These are phyloP conservation scores for Pyrenophora graminea DNA, from an alignment of 2,329 filamentous ascomycete genomes.

Conservation along the genomic window DNA sequence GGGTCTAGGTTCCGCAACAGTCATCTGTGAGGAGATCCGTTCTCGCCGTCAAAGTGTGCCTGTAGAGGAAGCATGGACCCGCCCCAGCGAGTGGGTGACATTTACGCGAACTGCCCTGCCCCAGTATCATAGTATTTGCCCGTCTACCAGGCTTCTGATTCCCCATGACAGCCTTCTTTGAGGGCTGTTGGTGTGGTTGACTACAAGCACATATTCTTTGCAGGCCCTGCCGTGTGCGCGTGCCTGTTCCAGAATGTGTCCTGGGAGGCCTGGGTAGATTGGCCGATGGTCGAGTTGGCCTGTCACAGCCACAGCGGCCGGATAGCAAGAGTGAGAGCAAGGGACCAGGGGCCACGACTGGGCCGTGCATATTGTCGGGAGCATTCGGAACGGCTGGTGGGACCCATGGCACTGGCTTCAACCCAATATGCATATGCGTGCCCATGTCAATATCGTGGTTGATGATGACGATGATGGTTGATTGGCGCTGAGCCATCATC, in stretches of 20 bases:
- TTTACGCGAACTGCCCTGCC: conserved; percentile 9
- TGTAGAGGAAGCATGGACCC: conserved; percentile 16
- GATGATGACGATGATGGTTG: no score
- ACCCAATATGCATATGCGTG: neutral
- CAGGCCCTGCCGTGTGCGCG: no score
- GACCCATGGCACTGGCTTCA: conserved; percentile 1
- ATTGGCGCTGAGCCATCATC: no score
- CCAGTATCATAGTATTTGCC: neutral
- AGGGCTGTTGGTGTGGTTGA: no score
- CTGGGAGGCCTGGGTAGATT: neutral
- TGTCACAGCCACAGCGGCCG: conserved; percentile 14
- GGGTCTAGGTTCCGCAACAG: conserved; percentile 16
- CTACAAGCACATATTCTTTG: no score
- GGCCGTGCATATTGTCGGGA: conserved; percentile 16
- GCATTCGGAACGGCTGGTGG: conserved; percentile 10
- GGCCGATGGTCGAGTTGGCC: neutral
- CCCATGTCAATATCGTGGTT: no score
- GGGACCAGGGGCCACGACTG: conserved; percentile 10
- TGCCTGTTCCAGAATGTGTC: neutral
- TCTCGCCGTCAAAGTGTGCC: conserved; percentile 16
- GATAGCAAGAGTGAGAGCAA: conserved; percentile 12
- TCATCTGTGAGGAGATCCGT: conserved; percentile 18
- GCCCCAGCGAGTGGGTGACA: neutral
- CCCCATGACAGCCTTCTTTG: no score
- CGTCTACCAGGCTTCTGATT: neutral